Base-by-base conservation (phyloP, 352 stramenopile genomes). In the Pythium brassicae region DNA sequence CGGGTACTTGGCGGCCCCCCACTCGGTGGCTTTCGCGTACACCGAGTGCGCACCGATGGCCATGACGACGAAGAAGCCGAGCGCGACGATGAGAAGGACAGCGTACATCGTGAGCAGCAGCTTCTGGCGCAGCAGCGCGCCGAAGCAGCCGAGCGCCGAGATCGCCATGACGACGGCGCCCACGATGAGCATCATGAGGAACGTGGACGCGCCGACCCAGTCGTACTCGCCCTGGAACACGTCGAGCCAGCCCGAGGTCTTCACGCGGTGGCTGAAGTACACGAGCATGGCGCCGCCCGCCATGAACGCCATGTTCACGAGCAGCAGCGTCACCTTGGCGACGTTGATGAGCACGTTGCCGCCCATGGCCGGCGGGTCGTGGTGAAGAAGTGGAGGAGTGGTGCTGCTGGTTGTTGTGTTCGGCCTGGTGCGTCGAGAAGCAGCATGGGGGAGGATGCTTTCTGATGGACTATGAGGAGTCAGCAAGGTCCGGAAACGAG, bases 231-330 rank as follows among this genome's bases (percentile, higher is more conserved):
- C 67, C 58, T 86, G 53, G 60, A 92, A 92, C 19, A 70, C 81
- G 23, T 92, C 76, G 25, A 88, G 52, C 85, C 85, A 94, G 35
- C 85, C 85, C 0, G 68, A 78, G 14, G 26, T 68, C 61, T 83
- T 77, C 43, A 88, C 69, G 53, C 78, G 68, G 53, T 90, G 77
- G 57, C 78, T 83, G 54, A 94, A 90, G 61, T 89, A 92, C 63
- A 92, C 77, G 49, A 94, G 70, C 55, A 94, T 69, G 19, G 73
- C 78, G 44, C 85, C 85, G 53, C 57, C 66, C 40, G 92, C 77
- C 68, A 94, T 77, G 66, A 92, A 93, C 47, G 66, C 72, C 77
- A 94, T 88, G 68, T 94, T 94, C 29, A 94, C 65, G 32, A 94
- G 71, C 63, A 94, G 60, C 9, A 94, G 68, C 55, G 89, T 40